phyloP scores from a whole-genome alignment of 768 basidiomycete species.

The Boletus reticuloceps region DNA sequence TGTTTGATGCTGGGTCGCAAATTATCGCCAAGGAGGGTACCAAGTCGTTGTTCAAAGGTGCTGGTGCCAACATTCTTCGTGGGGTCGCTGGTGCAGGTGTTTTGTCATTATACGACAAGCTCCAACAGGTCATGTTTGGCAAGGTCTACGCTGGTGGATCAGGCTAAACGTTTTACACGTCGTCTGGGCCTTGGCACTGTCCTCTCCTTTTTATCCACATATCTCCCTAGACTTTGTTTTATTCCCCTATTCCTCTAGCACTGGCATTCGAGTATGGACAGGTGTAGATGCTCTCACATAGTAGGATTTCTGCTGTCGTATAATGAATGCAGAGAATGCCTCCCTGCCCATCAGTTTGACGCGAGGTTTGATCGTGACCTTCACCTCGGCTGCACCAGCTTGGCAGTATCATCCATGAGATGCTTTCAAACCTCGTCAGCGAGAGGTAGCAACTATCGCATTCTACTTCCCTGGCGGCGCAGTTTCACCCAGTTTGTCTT shows the following conservation, averaged over 20 bases:
- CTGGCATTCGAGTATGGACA: constrained; percentile 22
- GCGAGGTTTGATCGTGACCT: too few relatives aligned
- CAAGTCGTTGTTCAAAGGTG: constrained; percentile 98
- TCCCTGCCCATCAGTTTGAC: not conserved
- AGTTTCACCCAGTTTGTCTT: constrained; percentile 35
- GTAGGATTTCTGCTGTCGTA: constrained; percentile 13
- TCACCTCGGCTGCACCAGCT: too few relatives aligned
- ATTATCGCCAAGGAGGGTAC: constrained; percentile 95
- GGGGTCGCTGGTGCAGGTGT: constrained; percentile 99
- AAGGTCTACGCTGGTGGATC: constrained; percentile 97
- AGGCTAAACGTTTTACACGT: constrained; percentile 21
- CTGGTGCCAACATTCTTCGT: constrained; percentile 94
- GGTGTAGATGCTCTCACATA: constrained; percentile 24
- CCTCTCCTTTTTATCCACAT: constrained; percentile 29
- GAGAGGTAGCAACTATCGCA: not conserved
- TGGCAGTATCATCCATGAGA: constrained; percentile 7
- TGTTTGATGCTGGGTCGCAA: constrained; percentile 95
- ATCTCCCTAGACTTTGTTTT: constrained; percentile 34
- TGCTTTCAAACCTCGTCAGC: not conserved
- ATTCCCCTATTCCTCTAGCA: constrained; percentile 26
- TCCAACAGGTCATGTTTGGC: constrained; percentile 94
- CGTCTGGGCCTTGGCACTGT: constrained; percentile 30
- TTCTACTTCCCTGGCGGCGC: constrained; percentile 2
- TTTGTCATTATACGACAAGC: constrained; percentile 97
- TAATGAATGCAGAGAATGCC: constrained; percentile 16